A percentile compares a stretch with the other conserved stretches of the same genome.
Conservation (phyloP, 2,329 filamentous ascomycete genomes). For the Nectriaceae sp. region DNA sequence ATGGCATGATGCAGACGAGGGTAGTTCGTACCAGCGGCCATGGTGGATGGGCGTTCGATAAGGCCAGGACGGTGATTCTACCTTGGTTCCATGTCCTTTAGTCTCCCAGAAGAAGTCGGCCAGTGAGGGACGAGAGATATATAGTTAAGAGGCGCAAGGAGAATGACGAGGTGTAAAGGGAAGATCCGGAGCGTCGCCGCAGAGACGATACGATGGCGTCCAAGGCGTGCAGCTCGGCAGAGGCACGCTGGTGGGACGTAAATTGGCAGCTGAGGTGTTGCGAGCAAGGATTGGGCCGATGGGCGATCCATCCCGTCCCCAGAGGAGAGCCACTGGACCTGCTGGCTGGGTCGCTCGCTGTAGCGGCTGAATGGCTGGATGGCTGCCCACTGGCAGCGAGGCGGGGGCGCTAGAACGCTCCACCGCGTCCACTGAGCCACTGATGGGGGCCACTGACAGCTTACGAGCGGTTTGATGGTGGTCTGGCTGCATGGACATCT, state of each 20-base stretch:
- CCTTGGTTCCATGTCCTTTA: slow-evolving; percentile 19
- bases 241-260: slow-evolving; percentile 3
- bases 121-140: slow-evolving; percentile 8
- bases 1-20: not conserved
- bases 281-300: slow-evolving; percentile 25
- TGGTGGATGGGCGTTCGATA: slow-evolving; percentile 14
- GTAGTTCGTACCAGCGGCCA: slow-evolving; percentile 26
- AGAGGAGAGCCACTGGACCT: too few species aligned
- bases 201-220: slow-evolving; percentile 5
- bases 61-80: slow-evolving; percentile 7
- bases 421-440: too few species aligned
- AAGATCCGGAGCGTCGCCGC: not conserved
- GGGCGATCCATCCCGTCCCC: slow-evolving; percentile 3
- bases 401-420: not conserved
- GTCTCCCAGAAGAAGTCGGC: slow-evolving; percentile 11
- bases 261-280: slow-evolving; percentile 13
- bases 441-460: not conserved
- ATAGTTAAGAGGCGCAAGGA: slow-evolving; percentile 8
- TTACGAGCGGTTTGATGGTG: not conserved
- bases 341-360: not conserved
- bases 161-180: not conserved
- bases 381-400: too few species aligned
- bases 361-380: not conserved
- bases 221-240: slow-evolving; percentile 7
- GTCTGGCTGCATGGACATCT: too few species aligned